Conservation (phyloP, 2,329 filamentous ascomycete genomes). For the Calycina herbarum region DNA sequence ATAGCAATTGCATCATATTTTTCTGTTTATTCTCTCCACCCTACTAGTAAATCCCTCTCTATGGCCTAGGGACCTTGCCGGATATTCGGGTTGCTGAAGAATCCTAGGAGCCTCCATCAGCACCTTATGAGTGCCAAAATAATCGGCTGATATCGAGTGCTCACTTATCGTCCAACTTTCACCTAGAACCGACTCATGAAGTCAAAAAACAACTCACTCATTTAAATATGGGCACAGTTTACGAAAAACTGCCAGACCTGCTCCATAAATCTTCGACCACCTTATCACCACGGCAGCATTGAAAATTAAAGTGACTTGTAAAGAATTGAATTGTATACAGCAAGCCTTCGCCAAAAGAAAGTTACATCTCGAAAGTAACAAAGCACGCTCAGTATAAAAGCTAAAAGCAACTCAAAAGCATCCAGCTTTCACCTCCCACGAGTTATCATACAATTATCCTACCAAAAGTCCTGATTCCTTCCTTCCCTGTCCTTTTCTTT, state of each 20-base stretch:
- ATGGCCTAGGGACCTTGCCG: no score
- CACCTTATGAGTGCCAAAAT: background rate
- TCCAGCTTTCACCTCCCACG: background rate
- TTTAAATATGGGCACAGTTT: background rate
- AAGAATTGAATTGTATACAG: slow-evolving; percentile 4
- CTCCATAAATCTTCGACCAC: background rate
- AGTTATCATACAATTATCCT: background rate
- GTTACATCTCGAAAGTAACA: background rate
- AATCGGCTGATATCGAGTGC: background rate
- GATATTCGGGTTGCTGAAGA: slow-evolving; percentile 1
- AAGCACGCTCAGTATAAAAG: background rate
- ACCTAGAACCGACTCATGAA: background rate
- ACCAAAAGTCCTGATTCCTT: background rate
- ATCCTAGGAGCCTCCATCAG: background rate
- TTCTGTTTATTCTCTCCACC: no score
- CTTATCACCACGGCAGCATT: background rate
- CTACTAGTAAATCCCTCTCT: no score
- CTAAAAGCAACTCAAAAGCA: background rate
- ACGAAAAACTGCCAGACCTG: background rate
- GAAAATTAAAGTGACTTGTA: background rate
- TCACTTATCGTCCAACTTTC: no score
- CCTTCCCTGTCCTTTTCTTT: background rate
- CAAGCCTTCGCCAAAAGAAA: background rate
- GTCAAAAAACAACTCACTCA: background rate
- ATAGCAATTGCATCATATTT: no score